These are phyloP conservation scores for Candida nanaspora DNA, from an alignment of 805 yeast species.

Conservation along the genomic window DNA sequence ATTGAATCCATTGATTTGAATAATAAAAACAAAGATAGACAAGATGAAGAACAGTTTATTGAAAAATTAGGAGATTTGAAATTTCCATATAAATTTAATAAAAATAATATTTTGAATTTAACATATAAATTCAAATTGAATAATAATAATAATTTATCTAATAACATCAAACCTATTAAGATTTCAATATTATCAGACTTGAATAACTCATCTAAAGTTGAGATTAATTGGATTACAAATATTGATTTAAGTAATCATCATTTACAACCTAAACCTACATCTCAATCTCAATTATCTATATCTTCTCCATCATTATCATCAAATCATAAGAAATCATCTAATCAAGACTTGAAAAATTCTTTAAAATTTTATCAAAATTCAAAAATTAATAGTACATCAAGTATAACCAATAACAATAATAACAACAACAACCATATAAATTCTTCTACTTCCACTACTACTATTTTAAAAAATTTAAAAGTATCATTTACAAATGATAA, in stretches of 20 bases:
- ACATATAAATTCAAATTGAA: neutral
- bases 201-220: conserved; percentile 12
- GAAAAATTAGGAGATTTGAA: neutral
- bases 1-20: too few relatives aligned
- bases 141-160: neutral
- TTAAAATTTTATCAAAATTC: neutral
- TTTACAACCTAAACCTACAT: neutral
- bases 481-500: conserved; percentile 41
- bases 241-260: conserved; percentile 18
- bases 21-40: neutral
- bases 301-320: neutral
- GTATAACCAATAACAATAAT: neutral
- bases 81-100: neutral
- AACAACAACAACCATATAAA: neutral
- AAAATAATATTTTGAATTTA: neutral
- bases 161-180: conserved; percentile 14
- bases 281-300: neutral
- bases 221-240: conserved; percentile 31
- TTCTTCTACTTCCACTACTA: neutral
- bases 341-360: neutral
- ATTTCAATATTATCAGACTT: conserved; percentile 16
- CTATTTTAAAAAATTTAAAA: neutral
- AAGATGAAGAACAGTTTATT: neutral
- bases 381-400: neutral
- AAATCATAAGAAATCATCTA: conserved; percentile 2